These are phyloP conservation scores for Didymella pomorum DNA, from an alignment of 2,329 filamentous ascomycete species.

Conservation along the genomic window DNA sequence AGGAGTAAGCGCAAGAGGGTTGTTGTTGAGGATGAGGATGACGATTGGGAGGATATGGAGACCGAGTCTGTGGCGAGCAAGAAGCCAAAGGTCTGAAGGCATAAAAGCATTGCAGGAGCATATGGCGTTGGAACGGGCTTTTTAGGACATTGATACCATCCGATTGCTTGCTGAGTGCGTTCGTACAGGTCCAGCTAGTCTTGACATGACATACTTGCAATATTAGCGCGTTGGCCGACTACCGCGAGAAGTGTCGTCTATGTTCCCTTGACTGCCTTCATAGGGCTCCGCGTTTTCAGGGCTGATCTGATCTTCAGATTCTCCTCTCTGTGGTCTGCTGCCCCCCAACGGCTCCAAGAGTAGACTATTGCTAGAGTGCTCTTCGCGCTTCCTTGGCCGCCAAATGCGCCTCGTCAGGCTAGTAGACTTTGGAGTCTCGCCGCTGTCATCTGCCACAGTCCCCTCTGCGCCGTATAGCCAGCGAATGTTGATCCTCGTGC, in stretches of 20 bases:
- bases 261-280: neutral
- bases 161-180: neutral
- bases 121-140: conserved; percentile 5
- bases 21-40: conserved; percentile 50
- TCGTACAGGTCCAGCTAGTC: neutral
- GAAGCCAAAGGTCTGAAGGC: conserved; percentile 28
- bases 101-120: conserved; percentile 5
- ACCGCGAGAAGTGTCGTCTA: neutral
- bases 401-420: neutral
- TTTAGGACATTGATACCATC: conserved; percentile 14
- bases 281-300: neutral
- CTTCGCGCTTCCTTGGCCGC: neutral
- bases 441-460: neutral
- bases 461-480: neutral
- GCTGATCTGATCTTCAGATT: neutral
- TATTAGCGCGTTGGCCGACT: neutral
- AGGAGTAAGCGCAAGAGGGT: conserved; percentile 48
- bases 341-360: neutral
- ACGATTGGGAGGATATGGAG: conserved; percentile 48
- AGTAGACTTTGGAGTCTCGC: neutral
- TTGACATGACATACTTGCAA: neutral
- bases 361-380: neutral
- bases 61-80: conserved; percentile 28
- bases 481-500: neutral
- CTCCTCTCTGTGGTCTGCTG: neutral